Base-by-base conservation (phyloP, 345 rosid species). In the Rubroshorea leprosula region DNA sequence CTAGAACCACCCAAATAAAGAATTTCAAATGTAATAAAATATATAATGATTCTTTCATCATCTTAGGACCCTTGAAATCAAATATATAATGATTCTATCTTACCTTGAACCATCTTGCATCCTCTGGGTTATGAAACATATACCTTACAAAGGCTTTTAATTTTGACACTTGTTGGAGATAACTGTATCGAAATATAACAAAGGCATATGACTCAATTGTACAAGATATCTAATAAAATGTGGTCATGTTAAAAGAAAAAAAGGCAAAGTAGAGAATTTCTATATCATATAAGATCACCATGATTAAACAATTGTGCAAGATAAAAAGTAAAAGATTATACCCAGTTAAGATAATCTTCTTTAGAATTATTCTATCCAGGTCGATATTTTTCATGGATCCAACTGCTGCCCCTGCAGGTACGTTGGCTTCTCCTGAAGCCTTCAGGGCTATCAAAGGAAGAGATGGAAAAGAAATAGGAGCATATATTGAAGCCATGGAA, bases 71-170 rank as follows among this genome's bases (percentile, higher is more conserved):
- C n/a, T n/a, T n/a, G n/a, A n/a, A n/a, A n/a, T n/a, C n/a, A n/a
- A n/a, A n/a, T n/a, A n/a, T n/a, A 51, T 38, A 23, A 6, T 35
- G 44, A 50, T 23, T 55, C 23, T 23, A 20, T 43, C 63, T 51
- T 69, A 92, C 98, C 95, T 93, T 93, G 72, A 87, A 93, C 97
- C 97, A 89, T 79, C 76, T 83, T 54, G 89, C 99, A 38, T 93
- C 97, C 70, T 87, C 97, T n/a, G 94, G 97, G 61, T 69, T 85
- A 64, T 89, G 96, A 68, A 89, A 93, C 96, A 87, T 89, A 55
- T 81, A 89, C 69, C 94, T 77, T 4, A 89, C 94, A 6, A 86
- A 57, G 8, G 97, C 94, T 69, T 89, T 93, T 67, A 72, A 38
- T 72, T 87, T 89, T 16, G 99, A 93, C 18, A 87, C 96, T 49